Evolutionary conservation across 768 basidiomycete species (phyloP), one percentile per base, ranked within the genome.

Genomic region (Saitozyma podzolica): DNA sequence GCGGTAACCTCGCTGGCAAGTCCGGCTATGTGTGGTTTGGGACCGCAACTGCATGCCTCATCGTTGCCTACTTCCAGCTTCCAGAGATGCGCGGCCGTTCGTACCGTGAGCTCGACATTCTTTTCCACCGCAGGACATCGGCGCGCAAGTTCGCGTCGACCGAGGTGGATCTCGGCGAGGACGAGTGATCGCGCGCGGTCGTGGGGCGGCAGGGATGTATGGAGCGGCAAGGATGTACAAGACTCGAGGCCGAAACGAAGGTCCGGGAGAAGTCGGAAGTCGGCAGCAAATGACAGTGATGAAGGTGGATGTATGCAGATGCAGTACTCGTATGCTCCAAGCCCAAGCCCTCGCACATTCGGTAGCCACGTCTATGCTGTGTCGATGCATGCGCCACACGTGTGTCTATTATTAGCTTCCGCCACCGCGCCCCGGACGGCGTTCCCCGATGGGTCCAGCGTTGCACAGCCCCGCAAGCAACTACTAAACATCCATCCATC

Each of bases 41-140:
- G 8, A 71, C 69, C 7, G 68, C 64, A 2, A 29, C 64, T 40
- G 8, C 61, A 56, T 56, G 50, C 56, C 56, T 52, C 41, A 41
- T 72, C 42, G 39, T 51, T 5, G 59, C 67, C 54, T 76, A 61
- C 69, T 76, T 75, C 65, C 52, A 64, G 40, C 62, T 79, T 0
- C 78, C 76, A 1, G 75, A 76, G 62, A 65, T 62, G 50, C 73
- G 71, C 60, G 71, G 66, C 19, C 63, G 78, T 53, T 70, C 73
- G 1, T 77, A 75, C 67, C 62, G 72, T 45, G 74, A 79, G 54
- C 63, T 79, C 47, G 78, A 79, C 62, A 76, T 78, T 42, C 29
- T 79, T 42, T 79, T 78, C 68, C 59, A 64, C 40, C 66, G 67
- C 11, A 59, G 62, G 17, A 50, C 74, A 10, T 50, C 70, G 2